Base-by-base conservation (phyloP, 257 asterid species). In the Fraxinus anomala region DNA sequence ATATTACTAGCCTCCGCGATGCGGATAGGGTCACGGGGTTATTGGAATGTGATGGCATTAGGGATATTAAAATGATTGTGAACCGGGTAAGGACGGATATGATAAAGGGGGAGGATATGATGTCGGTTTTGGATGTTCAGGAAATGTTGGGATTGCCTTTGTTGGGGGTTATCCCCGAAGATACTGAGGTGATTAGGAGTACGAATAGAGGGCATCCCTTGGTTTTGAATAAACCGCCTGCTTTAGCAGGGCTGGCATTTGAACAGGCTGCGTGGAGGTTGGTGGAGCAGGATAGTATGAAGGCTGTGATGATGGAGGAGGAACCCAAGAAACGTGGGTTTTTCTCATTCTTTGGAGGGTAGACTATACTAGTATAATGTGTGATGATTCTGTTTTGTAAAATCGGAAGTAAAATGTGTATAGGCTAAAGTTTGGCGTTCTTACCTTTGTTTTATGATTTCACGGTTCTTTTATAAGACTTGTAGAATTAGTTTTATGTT, bases 241-340 rank as follows among this genome's bases (percentile, higher is more conserved):
- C 98, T 1, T 63, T 93, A 85, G 98, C 99, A 0, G 99, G 99
- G 23, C 82, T 93, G 83, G 97, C 99, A 0, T 95, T 95, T 34
- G 98, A 95, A 83, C 99, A 95, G 85, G 99, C 98, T 0, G 99
- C 99, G 0, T 95, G 98, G 99, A 85, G 99, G 87, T 76, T 95
- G 91, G 98, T 91, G 69, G 99, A 95, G 89, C 99, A 95, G 89
- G 99, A 95, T 80, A 95, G 93, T 79, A 95, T 95, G 97, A 86
- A 88, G 87, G 98, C 97, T 1, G 98, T 95, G 40, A 87, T 95
- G 96, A 72, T 93, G 88, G 98, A 95, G 86, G 97, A 94, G 78
- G 96, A 90, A 83, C 99, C 98, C 12, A 95, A 95, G 88, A 95
- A 93, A 72, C 89, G 96, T 0, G 99, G 98, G 1, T 93, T 90